Percentiles rank a stretch among this genome's conserved stretches.
These are phyloP conservation scores for Diaporthe caulivora DNA, from an alignment of 2,329 filamentous ascomycete species.

Conservation along the genomic window DNA sequence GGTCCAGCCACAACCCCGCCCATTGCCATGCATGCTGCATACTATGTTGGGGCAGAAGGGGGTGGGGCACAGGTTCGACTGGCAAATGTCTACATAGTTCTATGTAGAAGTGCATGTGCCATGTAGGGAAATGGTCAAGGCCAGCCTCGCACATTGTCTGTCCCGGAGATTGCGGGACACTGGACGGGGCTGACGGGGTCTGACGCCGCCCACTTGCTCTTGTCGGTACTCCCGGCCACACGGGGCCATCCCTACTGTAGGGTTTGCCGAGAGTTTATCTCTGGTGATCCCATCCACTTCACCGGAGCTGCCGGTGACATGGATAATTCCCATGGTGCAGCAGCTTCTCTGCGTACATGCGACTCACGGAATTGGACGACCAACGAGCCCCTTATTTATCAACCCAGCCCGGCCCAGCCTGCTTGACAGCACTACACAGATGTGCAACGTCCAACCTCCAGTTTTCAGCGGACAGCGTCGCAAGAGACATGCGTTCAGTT, in stretches of 20 bases:
- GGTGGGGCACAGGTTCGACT: too few relatives aligned
- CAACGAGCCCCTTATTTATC: constrained; percentile 11
- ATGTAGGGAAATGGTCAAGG: not conserved
- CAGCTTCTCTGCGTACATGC: not conserved
- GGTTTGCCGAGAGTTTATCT: constrained; percentile 30
- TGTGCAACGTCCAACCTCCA: not conserved
- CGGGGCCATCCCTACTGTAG: constrained; percentile 26
- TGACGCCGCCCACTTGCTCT: constrained; percentile 26
- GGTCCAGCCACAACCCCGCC: not conserved
- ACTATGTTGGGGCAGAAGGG: too few relatives aligned
- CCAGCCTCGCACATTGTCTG: constrained; percentile 27
- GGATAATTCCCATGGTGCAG: constrained; percentile 12
- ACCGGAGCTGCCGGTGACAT: constrained; percentile 27
- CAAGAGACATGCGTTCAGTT: not conserved
- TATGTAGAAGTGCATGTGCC: not conserved
- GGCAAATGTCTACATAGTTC: not conserved
- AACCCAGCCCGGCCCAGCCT: not conserved
- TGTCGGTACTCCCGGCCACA: constrained; percentile 23
- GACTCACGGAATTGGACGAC: not conserved
- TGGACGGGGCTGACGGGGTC: constrained; percentile 23
- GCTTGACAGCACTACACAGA: not conserved
- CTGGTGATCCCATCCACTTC: constrained; percentile 27
- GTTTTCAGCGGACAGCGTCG: not conserved
- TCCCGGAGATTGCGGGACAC: constrained; percentile 27
- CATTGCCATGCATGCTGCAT: constrained; percentile 1